These are phyloP conservation scores for Lepraria neglecta DNA, from an alignment of 495 filamentous ascomycete species.

Conservation along the genomic window DNA sequence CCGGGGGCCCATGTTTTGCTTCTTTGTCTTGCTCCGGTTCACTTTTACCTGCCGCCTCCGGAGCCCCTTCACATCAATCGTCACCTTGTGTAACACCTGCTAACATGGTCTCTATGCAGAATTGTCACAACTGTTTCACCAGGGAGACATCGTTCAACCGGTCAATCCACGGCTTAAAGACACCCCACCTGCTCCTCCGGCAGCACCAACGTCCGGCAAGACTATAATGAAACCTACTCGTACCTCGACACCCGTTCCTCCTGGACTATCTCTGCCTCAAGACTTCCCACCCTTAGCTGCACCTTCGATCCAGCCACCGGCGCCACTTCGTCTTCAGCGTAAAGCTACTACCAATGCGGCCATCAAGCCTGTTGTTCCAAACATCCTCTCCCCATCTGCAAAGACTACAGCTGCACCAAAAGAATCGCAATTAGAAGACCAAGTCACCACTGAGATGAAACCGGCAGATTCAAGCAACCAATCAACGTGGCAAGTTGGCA, in stretches of 20 bases:
- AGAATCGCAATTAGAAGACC: conserved; percentile 27
- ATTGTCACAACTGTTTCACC: neutral
- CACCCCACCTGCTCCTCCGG: neutral
- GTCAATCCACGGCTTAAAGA: neutral
- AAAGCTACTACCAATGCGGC: conserved; percentile 12
- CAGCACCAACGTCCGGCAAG: neutral
- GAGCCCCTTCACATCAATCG: neutral
- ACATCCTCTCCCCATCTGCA: conserved; percentile 24
- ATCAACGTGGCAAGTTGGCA: conserved; percentile 9
- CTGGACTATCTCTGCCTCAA: conserved; percentile 33
- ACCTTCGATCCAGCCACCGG: conserved; percentile 28
- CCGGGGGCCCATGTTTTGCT: conserved; percentile 7
- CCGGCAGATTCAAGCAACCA: conserved; percentile 25
- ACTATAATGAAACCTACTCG: conserved; percentile 9
- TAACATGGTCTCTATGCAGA: neutral
- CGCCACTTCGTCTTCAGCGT: conserved; percentile 11
- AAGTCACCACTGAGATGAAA: conserved; percentile 9
- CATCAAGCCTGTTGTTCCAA: conserved; percentile 31
- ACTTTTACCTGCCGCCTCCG: neutral
- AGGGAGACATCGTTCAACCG: neutral
- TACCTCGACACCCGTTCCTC: conserved; percentile 18
- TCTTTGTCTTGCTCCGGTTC: neutral
- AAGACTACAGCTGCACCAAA: conserved; percentile 26
- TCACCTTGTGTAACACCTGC: neutral
- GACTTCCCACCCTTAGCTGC: conserved; percentile 49